Evolutionary conservation across 1,284 basidiomycete genomes (phyloP).

Genomic region (Papiliotrema fonsecae): DNA sequence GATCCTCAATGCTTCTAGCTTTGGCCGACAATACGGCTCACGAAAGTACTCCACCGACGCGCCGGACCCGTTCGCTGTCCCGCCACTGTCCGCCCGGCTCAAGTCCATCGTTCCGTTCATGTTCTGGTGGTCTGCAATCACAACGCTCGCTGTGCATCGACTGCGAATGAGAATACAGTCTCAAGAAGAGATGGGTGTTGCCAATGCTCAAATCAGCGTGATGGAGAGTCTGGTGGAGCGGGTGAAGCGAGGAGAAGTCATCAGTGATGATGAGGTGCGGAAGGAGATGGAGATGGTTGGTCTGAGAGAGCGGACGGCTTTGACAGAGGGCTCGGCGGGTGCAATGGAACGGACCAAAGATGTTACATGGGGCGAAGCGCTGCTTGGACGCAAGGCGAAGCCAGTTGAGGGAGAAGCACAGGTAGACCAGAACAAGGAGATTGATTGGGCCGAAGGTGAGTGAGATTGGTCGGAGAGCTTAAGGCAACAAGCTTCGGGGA

Average conservation of each 20-base stretch:
- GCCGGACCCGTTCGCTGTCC: slow-evolving; percentile 10
- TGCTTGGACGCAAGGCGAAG: slow-evolving; percentile 33
- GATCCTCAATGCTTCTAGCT: not conserved
- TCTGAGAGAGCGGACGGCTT: slow-evolving; percentile 30
- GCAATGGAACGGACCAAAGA: slow-evolving; percentile 25
- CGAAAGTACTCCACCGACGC: not conserved
- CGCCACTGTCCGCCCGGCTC: slow-evolving; percentile 38
- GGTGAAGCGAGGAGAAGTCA: slow-evolving; percentile 16
- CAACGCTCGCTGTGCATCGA: slow-evolving; percentile 41
- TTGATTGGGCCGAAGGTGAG: slow-evolving; percentile 23
- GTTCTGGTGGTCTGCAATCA: slow-evolving; percentile 45
- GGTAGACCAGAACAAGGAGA: slow-evolving; percentile 13
- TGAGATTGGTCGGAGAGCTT: not conserved
- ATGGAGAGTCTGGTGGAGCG: slow-evolving; percentile 28
- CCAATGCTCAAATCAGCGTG: slow-evolving; percentile 35
- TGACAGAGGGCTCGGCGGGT: slow-evolving; percentile 7
- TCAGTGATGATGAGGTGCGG: slow-evolving; percentile 35
- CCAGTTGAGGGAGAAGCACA: slow-evolving; percentile 18
- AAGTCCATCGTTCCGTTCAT: slow-evolving; percentile 43
- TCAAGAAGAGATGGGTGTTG: slow-evolving; percentile 25
- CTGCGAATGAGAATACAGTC: slow-evolving; percentile 27
- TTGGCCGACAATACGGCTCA: not conserved
- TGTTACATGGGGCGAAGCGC: slow-evolving; percentile 40
- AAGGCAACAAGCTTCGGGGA: too few species aligned
- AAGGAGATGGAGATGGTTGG: slow-evolving; percentile 47